phyloP scores from a whole-genome alignment of 2,329 filamentous ascomycete species.

The Colletotrichum sansevieriae region DNA sequence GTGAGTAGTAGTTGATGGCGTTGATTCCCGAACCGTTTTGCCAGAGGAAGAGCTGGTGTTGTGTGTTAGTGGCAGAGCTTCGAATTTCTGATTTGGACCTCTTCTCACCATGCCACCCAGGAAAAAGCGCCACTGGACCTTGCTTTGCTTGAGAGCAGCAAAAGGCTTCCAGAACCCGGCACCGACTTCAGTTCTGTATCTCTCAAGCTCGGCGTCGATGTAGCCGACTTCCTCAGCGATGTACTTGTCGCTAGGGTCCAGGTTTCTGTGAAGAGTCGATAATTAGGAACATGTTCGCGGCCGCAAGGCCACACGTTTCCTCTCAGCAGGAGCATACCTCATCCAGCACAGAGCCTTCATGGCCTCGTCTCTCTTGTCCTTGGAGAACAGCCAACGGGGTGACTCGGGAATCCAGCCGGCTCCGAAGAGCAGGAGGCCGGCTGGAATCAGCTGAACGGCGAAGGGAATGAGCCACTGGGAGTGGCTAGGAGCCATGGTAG shows the following conservation, averaged over 20 bases:
- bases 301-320: background rate
- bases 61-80: background rate
- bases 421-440: slow-evolving; percentile 71
- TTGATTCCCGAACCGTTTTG: slow-evolving; percentile 83
- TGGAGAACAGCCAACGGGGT: slow-evolving; percentile 77
- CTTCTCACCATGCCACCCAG: slow-evolving; percentile 70
- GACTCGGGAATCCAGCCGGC: slow-evolving; percentile 74
- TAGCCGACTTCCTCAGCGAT: slow-evolving; percentile 79
- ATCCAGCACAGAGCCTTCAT: slow-evolving; percentile 74
- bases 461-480: slow-evolving; percentile 76
- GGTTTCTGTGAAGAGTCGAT: slow-evolving; percentile 50
- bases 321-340: slow-evolving; percentile 23
- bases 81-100: background rate
- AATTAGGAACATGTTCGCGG: background rate
- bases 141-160: slow-evolving; percentile 65
- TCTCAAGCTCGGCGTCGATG: slow-evolving; percentile 78
- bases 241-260: slow-evolving; percentile 69
- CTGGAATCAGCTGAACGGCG: slow-evolving; percentile 76
- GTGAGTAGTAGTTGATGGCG: slow-evolving; percentile 82
- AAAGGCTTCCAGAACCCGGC: slow-evolving; percentile 83
- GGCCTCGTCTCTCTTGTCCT: slow-evolving; percentile 70
- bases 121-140: slow-evolving; percentile 78
- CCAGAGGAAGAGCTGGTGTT: slow-evolving; percentile 76
- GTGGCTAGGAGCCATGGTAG: slow-evolving; percentile 59
- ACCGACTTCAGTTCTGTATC: slow-evolving; percentile 73